These are phyloP conservation scores for Aspergillus costaricaensis DNA, from an alignment of 2,329 filamentous ascomycete species.

Conservation along the genomic window DNA sequence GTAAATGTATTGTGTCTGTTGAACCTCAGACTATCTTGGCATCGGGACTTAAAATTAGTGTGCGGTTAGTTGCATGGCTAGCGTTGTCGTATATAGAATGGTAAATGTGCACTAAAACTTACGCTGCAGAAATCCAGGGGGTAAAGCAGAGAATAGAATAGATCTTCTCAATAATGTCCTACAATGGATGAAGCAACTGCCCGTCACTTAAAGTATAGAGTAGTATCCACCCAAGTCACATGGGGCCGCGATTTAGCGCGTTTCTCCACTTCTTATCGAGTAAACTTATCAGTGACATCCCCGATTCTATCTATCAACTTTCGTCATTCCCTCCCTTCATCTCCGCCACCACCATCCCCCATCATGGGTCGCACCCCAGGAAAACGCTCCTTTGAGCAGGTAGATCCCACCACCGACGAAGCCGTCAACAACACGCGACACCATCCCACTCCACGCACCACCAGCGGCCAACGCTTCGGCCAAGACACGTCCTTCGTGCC, in stretches of 20 bases:
- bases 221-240: slow-evolving; percentile 11
- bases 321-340: neutral
- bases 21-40: neutral
- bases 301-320: neutral
- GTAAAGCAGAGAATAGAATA: too few species aligned
- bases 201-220: neutral
- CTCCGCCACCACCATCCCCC: neutral
- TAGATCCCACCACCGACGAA: slow-evolving; percentile 33
- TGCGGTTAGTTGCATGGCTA: neutral
- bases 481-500: slow-evolving; percentile 32
- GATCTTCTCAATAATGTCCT: too few species aligned
- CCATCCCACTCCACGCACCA: slow-evolving; percentile 14
- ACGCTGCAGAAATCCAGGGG: too few species aligned
- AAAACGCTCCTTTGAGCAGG: slow-evolving; percentile 28
- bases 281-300: neutral
- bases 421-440: slow-evolving; percentile 7
- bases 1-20: neutral
- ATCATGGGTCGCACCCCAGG: slow-evolving; percentile 17
- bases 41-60: neutral
- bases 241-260: slow-evolving; percentile 20
- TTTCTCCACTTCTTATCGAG: neutral
- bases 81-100: neutral
- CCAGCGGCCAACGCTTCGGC: slow-evolving; percentile 31
- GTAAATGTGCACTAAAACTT: too few species aligned
- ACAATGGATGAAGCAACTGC: too few species aligned